A percentile compares a stretch with the other conserved stretches of the same genome.
phyloP scores from a whole-genome alignment of 495 filamentous ascomycete genomes.

The Acidiella bohemica region DNA sequence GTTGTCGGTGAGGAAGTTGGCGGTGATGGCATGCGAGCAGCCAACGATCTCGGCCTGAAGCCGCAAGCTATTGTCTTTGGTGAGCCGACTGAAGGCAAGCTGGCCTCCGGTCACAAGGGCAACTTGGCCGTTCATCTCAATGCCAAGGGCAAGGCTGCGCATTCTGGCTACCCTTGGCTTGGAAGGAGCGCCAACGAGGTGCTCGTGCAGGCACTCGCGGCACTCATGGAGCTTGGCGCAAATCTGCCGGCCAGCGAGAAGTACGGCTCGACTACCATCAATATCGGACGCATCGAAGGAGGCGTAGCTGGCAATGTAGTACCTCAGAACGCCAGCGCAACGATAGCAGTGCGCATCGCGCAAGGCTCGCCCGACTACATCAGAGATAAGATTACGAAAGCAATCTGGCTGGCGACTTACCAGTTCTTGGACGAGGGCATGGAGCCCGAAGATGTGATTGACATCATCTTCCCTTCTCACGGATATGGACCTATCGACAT shows the following conservation, averaged over 20 bases:
- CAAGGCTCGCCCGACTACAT: conserved; percentile 50
- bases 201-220: conserved; percentile 52
- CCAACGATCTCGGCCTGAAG: conserved; percentile 37
- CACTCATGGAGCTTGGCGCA: conserved; percentile 44
- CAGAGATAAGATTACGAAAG: conserved; percentile 40
- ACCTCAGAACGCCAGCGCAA: conserved; percentile 53
- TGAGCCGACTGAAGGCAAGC: conserved; percentile 76
- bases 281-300: conserved; percentile 63
- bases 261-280: conserved; percentile 77
- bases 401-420: conserved; percentile 34
- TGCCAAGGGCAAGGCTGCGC: conserved; percentile 63
- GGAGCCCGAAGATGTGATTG: conserved; percentile 44
- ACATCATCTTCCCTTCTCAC: conserved; percentile 40
- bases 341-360: conserved; percentile 59
- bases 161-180: conserved; percentile 80
- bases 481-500: conserved; percentile 66
- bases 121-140: conserved; percentile 48
- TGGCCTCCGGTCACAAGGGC: conserved; percentile 85
- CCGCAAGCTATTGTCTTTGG: conserved; percentile 72
- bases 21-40: conserved; percentile 72
- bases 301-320: conserved; percentile 87
- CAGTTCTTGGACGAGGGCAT: conserved; percentile 41
- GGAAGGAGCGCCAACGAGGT: conserved; percentile 67
- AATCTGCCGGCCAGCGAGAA: conserved; percentile 57
- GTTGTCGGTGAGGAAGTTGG: conserved; percentile 77